Conservation (phyloP, 257 asterid species). For the Cordia subcordata region DNA sequence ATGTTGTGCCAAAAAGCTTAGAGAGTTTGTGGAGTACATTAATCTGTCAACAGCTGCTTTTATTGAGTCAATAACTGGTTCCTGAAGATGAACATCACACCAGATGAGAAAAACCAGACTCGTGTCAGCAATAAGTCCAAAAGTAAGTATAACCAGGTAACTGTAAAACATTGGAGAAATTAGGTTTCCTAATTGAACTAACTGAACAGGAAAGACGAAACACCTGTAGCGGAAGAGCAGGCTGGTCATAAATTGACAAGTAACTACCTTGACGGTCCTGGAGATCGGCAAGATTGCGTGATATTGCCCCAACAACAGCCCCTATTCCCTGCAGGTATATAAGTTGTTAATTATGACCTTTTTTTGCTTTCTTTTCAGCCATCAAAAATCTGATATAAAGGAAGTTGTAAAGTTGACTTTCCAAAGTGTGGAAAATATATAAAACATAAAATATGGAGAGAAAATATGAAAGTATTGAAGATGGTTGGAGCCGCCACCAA, state of each 20-base stretch:
- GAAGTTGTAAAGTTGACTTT: too few relatives aligned
- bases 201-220: too few relatives aligned
- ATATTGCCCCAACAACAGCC: conserved; percentile 98
- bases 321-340: conserved; percentile 75
- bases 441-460: too few relatives aligned
- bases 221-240: conserved; percentile 61
- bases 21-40: conserved; percentile 81
- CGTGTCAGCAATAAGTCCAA: too few relatives aligned
- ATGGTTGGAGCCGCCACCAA: too few relatives aligned
- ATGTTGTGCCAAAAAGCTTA: conserved; percentile 86
- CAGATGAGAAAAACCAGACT: too few relatives aligned
- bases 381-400: too few relatives aligned
- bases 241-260: conserved; percentile 90
- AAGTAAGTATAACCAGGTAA: too few relatives aligned
- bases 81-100: conserved; percentile 22
- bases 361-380: too few relatives aligned
- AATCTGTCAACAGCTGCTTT: conserved; percentile 83
- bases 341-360: background rate
- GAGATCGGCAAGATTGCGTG: conserved; percentile 93
- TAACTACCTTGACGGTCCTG: conserved; percentile 97
- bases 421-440: background rate
- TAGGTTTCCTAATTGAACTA: too few relatives aligned
- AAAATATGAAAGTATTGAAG: too few relatives aligned
- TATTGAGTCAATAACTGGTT: conserved; percentile 78
- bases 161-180: too few relatives aligned